Conservation (phyloP, 805 yeast species). For the Ogataea angusta region DNA sequence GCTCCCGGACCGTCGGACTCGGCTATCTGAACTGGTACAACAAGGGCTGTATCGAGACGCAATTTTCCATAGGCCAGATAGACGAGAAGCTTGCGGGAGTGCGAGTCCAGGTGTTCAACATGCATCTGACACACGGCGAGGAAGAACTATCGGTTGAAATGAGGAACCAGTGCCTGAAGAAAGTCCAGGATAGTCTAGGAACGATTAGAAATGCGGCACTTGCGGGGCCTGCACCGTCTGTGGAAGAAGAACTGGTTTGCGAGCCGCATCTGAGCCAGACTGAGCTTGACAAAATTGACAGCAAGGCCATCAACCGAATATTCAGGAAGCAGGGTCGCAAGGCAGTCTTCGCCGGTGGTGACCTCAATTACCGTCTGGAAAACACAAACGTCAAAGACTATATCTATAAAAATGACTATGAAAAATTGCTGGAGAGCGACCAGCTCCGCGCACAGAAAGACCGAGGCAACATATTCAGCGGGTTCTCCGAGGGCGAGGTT, state of each 20-base stretch:
- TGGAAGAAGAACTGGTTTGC: not conserved
- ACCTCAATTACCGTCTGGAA: slow-evolving; percentile 47
- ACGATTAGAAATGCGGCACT: slow-evolving; percentile 13
- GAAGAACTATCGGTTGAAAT: slow-evolving; percentile 16
- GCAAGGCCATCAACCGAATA: slow-evolving; percentile 8
- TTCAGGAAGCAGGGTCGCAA: slow-evolving; percentile 18
- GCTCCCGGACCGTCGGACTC: slow-evolving; percentile 47
- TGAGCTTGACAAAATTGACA: slow-evolving; percentile 13
- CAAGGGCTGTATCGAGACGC: slow-evolving; percentile 53
- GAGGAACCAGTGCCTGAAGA: slow-evolving; percentile 16
- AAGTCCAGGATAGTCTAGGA: slow-evolving; percentile 16
- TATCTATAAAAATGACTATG: slow-evolving; percentile 17
- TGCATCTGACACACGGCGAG: slow-evolving; percentile 54
- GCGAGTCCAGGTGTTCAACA: slow-evolving; percentile 40
- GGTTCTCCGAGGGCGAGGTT: slow-evolving; percentile 47
- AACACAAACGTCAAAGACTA: slow-evolving; percentile 17
- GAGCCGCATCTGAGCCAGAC: slow-evolving; percentile 15
- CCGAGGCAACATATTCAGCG: slow-evolving; percentile 36
- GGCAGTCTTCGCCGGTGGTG: slow-evolving; percentile 45
- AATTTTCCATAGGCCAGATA: slow-evolving; percentile 40
- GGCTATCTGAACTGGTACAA: slow-evolving; percentile 62
- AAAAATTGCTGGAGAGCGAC: slow-evolving; percentile 19
- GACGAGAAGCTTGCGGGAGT: slow-evolving; percentile 33
- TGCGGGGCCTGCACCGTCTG: slow-evolving; percentile 10
- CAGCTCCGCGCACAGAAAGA: slow-evolving; percentile 35